Evolutionary conservation across 2,329 filamentous ascomycete species (phyloP), one percentile per base, ranked within the genome.

Genomic region (Penicillium sp.): DNA sequence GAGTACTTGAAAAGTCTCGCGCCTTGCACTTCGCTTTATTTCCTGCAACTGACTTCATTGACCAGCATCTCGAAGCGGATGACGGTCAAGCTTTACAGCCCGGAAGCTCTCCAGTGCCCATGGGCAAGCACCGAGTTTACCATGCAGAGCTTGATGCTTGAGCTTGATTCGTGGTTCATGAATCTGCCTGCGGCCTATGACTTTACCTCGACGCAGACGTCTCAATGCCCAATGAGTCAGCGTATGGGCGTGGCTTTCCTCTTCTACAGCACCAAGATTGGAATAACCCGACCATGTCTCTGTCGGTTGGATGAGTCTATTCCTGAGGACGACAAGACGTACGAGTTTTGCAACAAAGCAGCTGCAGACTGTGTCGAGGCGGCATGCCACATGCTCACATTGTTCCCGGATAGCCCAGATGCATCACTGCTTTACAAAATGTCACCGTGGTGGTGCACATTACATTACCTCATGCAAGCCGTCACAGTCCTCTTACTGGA

Each of bases 401-500:
- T 77, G 11, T 70, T 79, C 39, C 75, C 75, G 8, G 70, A 76
- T 38, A 65, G 68, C 8, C 67, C 72, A 13, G 73, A 76, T 46
- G 64, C 71, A 7, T 60, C 66, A 7, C 58, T 71, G 0, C 60
- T 79, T 10, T 67, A 76, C 50, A 67, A 66, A 16, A 64, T 72
- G 14, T 71, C 72, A 1, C 74, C 74, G 13, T 79, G 76, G 76
- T 78, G 75, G 74, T 75, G 69, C 55, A 69, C 75, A 14, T 62
- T 78, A 13, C 75, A 78, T 55, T 75, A 73, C 48, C 62, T 78
- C 6, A 76, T 78, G 65, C 76, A 78, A 60, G 70, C 76, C 13
- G 70, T 72, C 1, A 73, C 72, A 2, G 67, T 79, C 1, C 66
- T 78, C 18, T 68, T 77, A n/a, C 64, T 77, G 13, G 76, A 78